Conservation (phyloP, 1,284 basidiomycete genomes). For the Ceratobasidium sp. region DNA sequence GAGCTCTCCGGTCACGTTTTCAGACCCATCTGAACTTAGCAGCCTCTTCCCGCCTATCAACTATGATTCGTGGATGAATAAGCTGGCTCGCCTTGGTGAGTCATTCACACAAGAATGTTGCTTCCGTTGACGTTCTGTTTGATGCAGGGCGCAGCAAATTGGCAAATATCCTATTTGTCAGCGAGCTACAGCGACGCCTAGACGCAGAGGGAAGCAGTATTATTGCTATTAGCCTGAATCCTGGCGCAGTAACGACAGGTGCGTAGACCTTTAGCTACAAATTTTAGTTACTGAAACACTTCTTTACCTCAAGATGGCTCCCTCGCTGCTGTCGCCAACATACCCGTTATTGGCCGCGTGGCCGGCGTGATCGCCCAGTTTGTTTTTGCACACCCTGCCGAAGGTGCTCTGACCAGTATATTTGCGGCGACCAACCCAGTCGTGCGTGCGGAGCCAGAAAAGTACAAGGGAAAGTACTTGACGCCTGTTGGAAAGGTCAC, state of each 20-base stretch:
- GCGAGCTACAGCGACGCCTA: background rate
- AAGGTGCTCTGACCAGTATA: constrained; percentile 19
- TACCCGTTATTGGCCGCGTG: background rate
- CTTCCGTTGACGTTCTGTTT: too few relatives aligned
- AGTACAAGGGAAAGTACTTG: constrained; percentile 24
- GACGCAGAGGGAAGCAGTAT: background rate
- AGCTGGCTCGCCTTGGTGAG: constrained; percentile 2
- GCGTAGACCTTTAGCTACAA: background rate
- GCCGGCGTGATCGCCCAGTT: background rate
- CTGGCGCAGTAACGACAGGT: background rate
- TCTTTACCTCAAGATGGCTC: background rate
- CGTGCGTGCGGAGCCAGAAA: constrained; percentile 1
- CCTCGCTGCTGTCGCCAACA: background rate
- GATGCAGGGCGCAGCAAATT: background rate
- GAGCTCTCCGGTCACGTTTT: background rate
- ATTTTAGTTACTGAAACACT: background rate
- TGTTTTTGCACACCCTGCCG: background rate
- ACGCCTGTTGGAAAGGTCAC: constrained; percentile 3
- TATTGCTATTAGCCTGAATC: background rate
- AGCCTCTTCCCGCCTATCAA: background rate
- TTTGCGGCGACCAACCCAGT: constrained; percentile 31
- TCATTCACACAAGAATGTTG: background rate
- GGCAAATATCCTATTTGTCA: background rate
- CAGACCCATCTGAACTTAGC: background rate
- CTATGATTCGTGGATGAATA: background rate